A percentile compares a stretch with the other conserved stretches of the same genome.
Evolutionary conservation across 306 rosid species (phyloP).

Genomic region (Citrullus colocynthis): DNA sequence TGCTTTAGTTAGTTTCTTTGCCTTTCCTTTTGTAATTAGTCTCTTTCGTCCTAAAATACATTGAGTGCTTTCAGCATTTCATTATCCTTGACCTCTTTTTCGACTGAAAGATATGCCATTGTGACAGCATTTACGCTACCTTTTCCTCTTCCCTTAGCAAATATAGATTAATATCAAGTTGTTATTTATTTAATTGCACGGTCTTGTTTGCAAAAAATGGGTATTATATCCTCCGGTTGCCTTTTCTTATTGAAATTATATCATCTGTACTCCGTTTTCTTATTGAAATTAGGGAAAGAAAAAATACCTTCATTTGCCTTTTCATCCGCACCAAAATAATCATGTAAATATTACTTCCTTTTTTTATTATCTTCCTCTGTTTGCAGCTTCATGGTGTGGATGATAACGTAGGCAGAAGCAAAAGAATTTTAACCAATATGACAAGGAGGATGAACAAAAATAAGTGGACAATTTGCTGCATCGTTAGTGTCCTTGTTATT

Average conservation of each 20-base stretch:
- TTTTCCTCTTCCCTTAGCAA: neutral
- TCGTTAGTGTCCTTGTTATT: constrained; percentile 48
- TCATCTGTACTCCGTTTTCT: neutral
- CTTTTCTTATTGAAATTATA: neutral
- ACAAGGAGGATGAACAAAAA: constrained; percentile 73
- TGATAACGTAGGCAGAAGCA: constrained; percentile 81
- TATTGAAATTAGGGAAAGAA: neutral
- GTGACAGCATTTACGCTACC: neutral
- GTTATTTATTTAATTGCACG: too few relatives aligned
- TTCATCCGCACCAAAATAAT: neutral
- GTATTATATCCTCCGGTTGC: neutral
- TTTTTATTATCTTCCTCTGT: neutral
- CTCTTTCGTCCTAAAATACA: neutral
- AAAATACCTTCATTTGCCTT: neutral
- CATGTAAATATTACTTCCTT: neutral
- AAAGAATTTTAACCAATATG: constrained; percentile 57
- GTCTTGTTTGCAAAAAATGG: too few relatives aligned
- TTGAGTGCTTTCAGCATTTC: neutral
- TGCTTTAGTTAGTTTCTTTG: neutral
- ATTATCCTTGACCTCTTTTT: neutral
- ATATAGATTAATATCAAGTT: neutral
- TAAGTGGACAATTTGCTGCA: constrained; percentile 60
- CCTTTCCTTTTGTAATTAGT: neutral
- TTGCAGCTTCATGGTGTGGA: constrained; percentile 87
- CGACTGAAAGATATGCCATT: neutral